phyloP scores from a whole-genome alignment of 2,329 filamentous ascomycete species.

The Chrysoporthe austroafricana region DNA sequence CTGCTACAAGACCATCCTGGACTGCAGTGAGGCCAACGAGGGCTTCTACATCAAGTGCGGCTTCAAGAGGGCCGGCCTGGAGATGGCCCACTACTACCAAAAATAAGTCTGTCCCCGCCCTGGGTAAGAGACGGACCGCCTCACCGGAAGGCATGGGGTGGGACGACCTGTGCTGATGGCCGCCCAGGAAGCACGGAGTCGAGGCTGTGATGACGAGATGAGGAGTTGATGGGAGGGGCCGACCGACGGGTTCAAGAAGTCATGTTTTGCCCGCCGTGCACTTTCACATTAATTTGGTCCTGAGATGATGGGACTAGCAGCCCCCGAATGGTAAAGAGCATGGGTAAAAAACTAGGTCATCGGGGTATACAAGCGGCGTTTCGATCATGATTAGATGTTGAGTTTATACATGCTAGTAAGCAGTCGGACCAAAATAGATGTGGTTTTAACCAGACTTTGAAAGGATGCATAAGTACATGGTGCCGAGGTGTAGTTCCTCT shows the following conservation, averaged over 20 bases:
- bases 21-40: slow-evolving; percentile 95
- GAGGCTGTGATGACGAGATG: slow-evolving; percentile 18
- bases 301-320: background rate
- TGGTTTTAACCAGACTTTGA: background rate
- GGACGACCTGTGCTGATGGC: slow-evolving; percentile 16
- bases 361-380: background rate
- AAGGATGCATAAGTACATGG: no score
- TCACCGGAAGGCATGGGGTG: background rate
- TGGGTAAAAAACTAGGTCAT: background rate
- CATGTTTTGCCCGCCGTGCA: no score
- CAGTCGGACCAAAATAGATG: background rate
- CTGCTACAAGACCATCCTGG: slow-evolving; percentile 96
- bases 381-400: background rate
- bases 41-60: slow-evolving; percentile 99
- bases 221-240: background rate
- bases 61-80: slow-evolving; percentile 85
- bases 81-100: slow-evolving; percentile 97
- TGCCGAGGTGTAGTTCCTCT: no score
- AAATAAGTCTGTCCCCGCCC: slow-evolving; percentile 26
- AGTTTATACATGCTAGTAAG: background rate
- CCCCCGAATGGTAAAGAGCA: background rate
- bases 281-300: background rate
- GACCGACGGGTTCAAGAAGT: background rate
- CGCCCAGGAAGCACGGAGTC: slow-evolving; percentile 21
- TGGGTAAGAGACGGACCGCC: background rate